These are phyloP conservation scores for Allium sativum DNA, from an alignment of 106 monocot genomes.

Conservation along the genomic window DNA sequence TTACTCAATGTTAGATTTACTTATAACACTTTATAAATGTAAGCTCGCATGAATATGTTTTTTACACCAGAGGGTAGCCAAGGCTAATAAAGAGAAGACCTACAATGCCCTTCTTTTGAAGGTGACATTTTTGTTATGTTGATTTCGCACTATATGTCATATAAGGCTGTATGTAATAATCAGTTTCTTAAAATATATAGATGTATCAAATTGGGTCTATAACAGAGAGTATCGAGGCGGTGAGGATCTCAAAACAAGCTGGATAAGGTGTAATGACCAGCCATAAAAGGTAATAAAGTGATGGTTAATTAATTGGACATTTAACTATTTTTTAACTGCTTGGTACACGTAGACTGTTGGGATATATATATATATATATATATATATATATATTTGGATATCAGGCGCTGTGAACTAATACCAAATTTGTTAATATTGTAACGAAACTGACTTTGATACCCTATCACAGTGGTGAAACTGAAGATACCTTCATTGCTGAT, in stretches of 20 bases:
- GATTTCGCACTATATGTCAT: too few species aligned
- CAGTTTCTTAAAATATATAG: constrained; percentile 20
- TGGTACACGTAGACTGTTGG: too few species aligned
- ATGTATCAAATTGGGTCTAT: constrained; percentile 97
- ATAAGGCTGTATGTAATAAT: too few species aligned
- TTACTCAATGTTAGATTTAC: background rate
- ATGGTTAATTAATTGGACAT: too few species aligned
- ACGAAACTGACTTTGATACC: background rate
- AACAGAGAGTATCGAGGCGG: constrained; percentile 98
- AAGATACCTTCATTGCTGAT: too few species aligned
- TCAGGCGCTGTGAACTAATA: too few species aligned
- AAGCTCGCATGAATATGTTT: background rate
- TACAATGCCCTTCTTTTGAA: constrained; percentile 98
- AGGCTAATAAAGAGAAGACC: constrained; percentile 87
- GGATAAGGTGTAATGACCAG: constrained; percentile 99
- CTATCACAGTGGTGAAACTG: too few species aligned
- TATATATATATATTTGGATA: too few species aligned
- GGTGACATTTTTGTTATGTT: constrained; percentile 26
- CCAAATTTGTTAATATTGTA: too few species aligned
- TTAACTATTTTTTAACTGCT: too few species aligned
- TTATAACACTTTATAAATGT: background rate
- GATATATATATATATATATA: too few species aligned
- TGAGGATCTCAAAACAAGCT: constrained; percentile 89
- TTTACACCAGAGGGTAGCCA: constrained; percentile 60
- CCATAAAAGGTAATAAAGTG: constrained; percentile 80